phyloP scores from a whole-genome alignment of 2,329 filamentous ascomycete genomes.

The Chrysoporthe austroafricana region DNA sequence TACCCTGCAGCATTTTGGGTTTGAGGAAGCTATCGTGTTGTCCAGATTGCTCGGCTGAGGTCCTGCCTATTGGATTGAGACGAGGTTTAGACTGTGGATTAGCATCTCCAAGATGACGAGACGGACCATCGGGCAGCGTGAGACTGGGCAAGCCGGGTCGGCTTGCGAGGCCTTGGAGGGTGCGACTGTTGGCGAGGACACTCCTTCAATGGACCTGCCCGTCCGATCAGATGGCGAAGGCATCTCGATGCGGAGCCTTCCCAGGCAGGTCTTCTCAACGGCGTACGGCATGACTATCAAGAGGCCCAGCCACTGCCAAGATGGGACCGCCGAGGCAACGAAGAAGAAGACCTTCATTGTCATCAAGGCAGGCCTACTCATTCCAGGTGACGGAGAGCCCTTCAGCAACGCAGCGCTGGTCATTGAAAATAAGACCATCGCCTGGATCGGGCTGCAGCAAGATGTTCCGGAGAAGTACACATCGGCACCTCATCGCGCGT shows the following conservation, averaged over 20 bases:
- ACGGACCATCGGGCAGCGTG: not conserved
- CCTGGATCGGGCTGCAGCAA: conserved; percentile 41
- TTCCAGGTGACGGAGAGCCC: conserved; percentile 44
- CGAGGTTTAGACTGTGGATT: not conserved
- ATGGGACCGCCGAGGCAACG: conserved; percentile 1
- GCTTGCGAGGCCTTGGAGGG: not conserved
- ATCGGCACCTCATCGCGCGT: conserved; percentile 33
- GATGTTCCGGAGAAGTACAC: conserved; percentile 38
- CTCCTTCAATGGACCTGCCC: conserved; percentile 6
- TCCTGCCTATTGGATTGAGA: not conserved
- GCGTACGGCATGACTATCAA: conserved; percentile 23
- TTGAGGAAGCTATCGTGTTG: not conserved
- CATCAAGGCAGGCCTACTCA: conserved; percentile 40
- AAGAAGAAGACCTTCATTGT: conserved; percentile 40
- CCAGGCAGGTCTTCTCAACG: conserved; percentile 23
- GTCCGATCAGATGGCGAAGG: not conserved
- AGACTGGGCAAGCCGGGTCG: not conserved
- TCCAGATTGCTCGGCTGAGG: not conserved
- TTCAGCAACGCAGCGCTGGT: conserved; percentile 40
- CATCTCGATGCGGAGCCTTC: not conserved
- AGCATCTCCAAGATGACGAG: conserved; percentile 12
- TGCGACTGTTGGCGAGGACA: not conserved
- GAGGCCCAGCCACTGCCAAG: conserved; percentile 2
- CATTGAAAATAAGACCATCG: conserved; percentile 42
- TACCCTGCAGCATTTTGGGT: not conserved